Base-by-base conservation (phyloP, 331 rosid genomes). In the Dryas integrifolia region DNA sequence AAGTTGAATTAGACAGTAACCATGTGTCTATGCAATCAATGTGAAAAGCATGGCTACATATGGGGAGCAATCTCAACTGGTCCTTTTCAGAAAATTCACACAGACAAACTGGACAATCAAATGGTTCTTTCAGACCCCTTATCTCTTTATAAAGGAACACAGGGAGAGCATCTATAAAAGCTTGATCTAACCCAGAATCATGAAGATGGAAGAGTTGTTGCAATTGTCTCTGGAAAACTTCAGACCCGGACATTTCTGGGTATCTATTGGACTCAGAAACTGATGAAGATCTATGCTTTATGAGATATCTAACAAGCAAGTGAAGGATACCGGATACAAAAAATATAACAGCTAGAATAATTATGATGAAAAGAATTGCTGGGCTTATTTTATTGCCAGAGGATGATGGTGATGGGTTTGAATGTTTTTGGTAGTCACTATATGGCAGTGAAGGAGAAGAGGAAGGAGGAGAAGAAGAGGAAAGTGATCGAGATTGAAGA, bases 1-100 rank as follows among this genome's bases (percentile, higher is more conserved):
- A 93, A 38, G 96, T 93, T 74, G 98, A 87, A 83, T 93, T 93
- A 21, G 97, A 85, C 64, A 93, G 65, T 41, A 93, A 81, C 97
- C 98, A 93, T 48, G 97, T 89, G 81, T 90, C 98, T 66, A 93
- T 90, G 77, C 98, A 90, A 69, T 86, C 88, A 46, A 87, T 77
- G 78, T 90, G 98, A 58, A 93, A 90, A 74, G 98, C 98, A 84
- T 93, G 98, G 39, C 89, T 90, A 61, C 97, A 93, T 71, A 85
- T 12, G 3, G 97, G 98, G 43, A 93, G 83, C 80, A 93, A 73
- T 75, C 98, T 88, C 72, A 93, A 76, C 85, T 82, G 87, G 84
- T 93, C 98, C 46, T 82, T 83, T 50, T 87, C 87, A 59, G 89
- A 70, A 78, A 93, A 93, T 79, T 93, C 97, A 79, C 97, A 93